phyloP scores from a whole-genome alignment of 148 eudicot species.

The Diospyros kaki region DNA sequence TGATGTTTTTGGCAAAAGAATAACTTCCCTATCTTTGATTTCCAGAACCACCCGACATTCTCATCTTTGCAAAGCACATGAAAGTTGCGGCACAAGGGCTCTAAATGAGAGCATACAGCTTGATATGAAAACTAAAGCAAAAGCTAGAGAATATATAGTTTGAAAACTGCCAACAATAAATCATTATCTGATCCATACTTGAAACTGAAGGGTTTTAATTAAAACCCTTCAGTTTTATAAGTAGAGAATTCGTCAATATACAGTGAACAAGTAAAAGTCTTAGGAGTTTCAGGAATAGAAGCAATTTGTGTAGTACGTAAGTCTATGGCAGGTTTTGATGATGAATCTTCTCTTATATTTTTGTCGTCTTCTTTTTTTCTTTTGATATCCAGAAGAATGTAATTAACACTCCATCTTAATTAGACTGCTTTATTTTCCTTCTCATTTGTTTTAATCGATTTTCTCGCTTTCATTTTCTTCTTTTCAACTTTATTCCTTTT shows the following conservation, averaged over 20 bases:
- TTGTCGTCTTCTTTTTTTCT: too few species aligned
- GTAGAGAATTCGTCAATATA: slow-evolving; percentile 28
- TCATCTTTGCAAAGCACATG: slow-evolving; percentile 31
- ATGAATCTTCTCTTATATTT: too few species aligned
- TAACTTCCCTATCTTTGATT: slow-evolving; percentile 22
- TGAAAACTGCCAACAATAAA: slow-evolving; percentile 35
- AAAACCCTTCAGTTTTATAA: slow-evolving; percentile 9
- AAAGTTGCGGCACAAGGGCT: slow-evolving; percentile 11
- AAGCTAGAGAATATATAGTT: slow-evolving; percentile 17
- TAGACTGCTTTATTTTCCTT: too few species aligned
- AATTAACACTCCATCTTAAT: too few species aligned
- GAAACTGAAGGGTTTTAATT: slow-evolving; percentile 7
- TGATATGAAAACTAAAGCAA: slow-evolving; percentile 4
- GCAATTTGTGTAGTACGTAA: not conserved
- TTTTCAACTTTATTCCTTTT: too few species aligned
- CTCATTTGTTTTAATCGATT: too few species aligned
- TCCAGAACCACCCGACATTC: slow-evolving; percentile 37
- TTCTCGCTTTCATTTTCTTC: too few species aligned
- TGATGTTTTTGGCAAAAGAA: slow-evolving; percentile 23
- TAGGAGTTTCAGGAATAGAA: slow-evolving; percentile 10
- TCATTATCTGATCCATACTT: slow-evolving; percentile 27
- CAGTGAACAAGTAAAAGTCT: slow-evolving; percentile 10
- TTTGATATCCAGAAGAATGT: too few species aligned
- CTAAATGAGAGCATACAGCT: not conserved
- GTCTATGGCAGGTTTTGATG: too few species aligned